These are phyloP conservation scores for Leptomonas seymouri DNA, from an alignment of 208 protist genomes.

Conservation along the genomic window DNA sequence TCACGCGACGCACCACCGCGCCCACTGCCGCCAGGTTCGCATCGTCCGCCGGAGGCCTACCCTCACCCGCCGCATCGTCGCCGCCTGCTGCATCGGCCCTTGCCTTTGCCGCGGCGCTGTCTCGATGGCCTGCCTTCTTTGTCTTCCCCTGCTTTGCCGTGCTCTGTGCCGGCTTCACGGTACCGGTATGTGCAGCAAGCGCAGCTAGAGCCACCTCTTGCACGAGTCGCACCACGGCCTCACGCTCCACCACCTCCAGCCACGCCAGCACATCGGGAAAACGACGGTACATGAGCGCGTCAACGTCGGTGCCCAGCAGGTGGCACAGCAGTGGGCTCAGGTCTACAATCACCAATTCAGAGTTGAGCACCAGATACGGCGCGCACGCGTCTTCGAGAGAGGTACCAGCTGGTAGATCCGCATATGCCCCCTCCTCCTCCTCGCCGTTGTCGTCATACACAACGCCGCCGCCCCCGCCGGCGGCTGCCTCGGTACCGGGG, in stretches of 20 bases:
- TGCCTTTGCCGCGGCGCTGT: background rate
- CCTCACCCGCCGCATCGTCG: background rate
- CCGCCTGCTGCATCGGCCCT: background rate
- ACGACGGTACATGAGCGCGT: constrained; percentile 35
- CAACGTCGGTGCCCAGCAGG: constrained; percentile 43
- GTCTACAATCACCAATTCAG: constrained; percentile 46
- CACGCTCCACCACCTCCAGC: constrained; percentile 49
- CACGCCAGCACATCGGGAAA: constrained; percentile 44
- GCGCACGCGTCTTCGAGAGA: constrained; percentile 40
- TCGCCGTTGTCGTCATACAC: background rate
- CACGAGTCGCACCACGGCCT: constrained; percentile 12
- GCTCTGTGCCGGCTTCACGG: background rate
- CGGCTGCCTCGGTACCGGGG: too few relatives aligned
- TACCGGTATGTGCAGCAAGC: background rate
- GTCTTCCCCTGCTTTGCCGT: background rate
- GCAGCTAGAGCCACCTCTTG: background rate
- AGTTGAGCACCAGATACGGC: constrained; percentile 45
- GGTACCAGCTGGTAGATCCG: background rate
- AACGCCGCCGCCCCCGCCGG: background rate
- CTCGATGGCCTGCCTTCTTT: background rate
- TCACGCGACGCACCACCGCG: constrained; percentile 33
- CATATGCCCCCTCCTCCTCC: background rate
- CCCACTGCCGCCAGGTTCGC: constrained; percentile 13
- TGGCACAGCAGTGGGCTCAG: constrained; percentile 50
- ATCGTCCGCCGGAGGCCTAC: background rate